Conservation (phyloP, 257 asterid genomes). For the Rhazya stricta region DNA sequence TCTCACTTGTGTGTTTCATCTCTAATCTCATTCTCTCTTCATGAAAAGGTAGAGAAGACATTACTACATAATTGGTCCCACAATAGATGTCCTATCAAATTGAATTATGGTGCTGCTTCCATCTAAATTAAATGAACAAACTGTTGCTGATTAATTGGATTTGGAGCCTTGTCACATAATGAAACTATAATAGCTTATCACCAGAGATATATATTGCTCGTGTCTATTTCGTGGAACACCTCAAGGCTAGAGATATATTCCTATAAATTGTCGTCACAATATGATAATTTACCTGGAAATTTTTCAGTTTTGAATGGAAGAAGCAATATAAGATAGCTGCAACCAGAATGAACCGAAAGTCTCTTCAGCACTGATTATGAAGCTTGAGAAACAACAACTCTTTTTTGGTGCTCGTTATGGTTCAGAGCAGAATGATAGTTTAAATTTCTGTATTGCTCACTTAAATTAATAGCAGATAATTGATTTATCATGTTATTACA, state of each 20-base stretch:
- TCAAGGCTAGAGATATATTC: too few species aligned
- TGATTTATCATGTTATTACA: background rate
- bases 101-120: conserved; percentile 2
- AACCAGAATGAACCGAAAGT: background rate
- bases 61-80: conserved; percentile 4
- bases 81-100: conserved; percentile 8
- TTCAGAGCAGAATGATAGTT: background rate
- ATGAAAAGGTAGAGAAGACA: conserved; percentile 11
- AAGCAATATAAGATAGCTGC: background rate
- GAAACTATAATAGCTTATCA: too few species aligned
- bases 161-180: background rate
- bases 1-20: background rate
- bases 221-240: too few species aligned
- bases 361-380: background rate
- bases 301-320: background rate
- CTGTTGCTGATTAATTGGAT: background rate
- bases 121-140: too few species aligned
- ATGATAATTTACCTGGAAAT: too few species aligned
- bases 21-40: conserved; percentile 13
- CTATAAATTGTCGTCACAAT: too few species aligned
- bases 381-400: background rate
- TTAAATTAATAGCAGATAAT: background rate
- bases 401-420: background rate
- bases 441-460: background rate
- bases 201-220: too few species aligned